Evolutionary conservation across 495 filamentous ascomycete genomes (phyloP), one percentile per base, ranked within the genome.

Genomic region (Penicillium coffeae): DNA sequence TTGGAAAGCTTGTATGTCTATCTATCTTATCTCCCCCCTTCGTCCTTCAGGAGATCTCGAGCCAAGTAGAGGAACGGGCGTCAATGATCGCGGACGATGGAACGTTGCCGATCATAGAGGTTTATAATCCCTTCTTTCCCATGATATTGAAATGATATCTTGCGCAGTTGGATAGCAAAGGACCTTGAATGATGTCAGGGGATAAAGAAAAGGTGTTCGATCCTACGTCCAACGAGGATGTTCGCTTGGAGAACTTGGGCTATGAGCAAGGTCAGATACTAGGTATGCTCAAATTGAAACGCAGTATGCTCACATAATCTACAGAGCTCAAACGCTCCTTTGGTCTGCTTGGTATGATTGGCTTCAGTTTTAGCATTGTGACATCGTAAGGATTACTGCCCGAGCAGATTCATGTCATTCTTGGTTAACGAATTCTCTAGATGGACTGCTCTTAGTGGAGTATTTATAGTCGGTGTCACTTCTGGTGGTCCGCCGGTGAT

Each of bases 321-420:
- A 6, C 32, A 78, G 79, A 82, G 60, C 68, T 82, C 50, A 79
- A 78, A 51, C 71, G 79, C 12, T 75, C 75, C 8, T 83, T 80
- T 45, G 69, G 79, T n/a, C 51, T 82, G 36, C 54, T 83, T 27
- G 76, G 75, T 39, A 83, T 83, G 78, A 68, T 83, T 39, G 79
- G 77, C 3, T 81, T 83, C 60, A 74, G 69, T 43, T 82, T 83
- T 59, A 76, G 70, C 43, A 75, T 83, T 38, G 77, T 83, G n/a
- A 79, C 77, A 38, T 70, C 68, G 73, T 75, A 44, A 45, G 62
- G 27, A 32, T 9, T 20, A 0, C 2, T 16, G 3, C 8, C 12
- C 36, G 7, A 15, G n/a, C 5, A 25, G 3, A 1, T 18, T 43
- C 40, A 5, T 2, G 7, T 5, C 19, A 21, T 4, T 35, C 16